Percentiles rank a stretch among this genome's conserved stretches.
Conservation (phyloP, 1,139 yeast genomes). For the Blastobotrys arbuscula region DNA sequence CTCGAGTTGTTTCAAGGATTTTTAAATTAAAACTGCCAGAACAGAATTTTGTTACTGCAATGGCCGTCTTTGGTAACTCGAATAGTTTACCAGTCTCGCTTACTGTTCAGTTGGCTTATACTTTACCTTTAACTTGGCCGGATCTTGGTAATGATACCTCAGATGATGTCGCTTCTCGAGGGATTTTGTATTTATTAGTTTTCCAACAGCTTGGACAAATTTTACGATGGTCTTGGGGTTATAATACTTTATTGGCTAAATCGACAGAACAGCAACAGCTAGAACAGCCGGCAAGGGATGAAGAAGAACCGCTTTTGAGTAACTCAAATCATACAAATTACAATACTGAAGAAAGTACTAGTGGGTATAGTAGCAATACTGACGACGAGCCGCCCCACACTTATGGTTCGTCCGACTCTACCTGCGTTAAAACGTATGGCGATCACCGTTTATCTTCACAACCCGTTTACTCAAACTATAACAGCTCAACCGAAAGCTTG, state of each 20-base stretch:
- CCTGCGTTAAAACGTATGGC: not conserved
- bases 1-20: slow-evolving; percentile 44
- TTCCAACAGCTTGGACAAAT: slow-evolving; percentile 85
- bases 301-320: slow-evolving; percentile 7
- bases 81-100: slow-evolving; percentile 59
- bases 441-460: not conserved
- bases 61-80: slow-evolving; percentile 84
- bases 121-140: slow-evolving; percentile 73
- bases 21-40: slow-evolving; percentile 57
- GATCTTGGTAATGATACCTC: slow-evolving; percentile 58
- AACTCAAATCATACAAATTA: not conserved
- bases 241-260: slow-evolving; percentile 58
- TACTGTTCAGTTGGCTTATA: slow-evolving; percentile 64
- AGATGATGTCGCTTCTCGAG: slow-evolving; percentile 74
- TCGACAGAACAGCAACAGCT: not conserved
- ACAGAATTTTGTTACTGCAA: slow-evolving; percentile 75
- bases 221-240: slow-evolving; percentile 91
- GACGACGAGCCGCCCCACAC: not conserved
- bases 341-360: not conserved
- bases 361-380: not conserved
- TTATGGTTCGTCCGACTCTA: not conserved
- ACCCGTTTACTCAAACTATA: not conserved
- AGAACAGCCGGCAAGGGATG: slow-evolving; percentile 4
- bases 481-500: slow-evolving; percentile 5
- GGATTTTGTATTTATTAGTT: slow-evolving; percentile 66